phyloP scores from a whole-genome alignment of 345 rosid genomes.

The Gossypium australe region DNA sequence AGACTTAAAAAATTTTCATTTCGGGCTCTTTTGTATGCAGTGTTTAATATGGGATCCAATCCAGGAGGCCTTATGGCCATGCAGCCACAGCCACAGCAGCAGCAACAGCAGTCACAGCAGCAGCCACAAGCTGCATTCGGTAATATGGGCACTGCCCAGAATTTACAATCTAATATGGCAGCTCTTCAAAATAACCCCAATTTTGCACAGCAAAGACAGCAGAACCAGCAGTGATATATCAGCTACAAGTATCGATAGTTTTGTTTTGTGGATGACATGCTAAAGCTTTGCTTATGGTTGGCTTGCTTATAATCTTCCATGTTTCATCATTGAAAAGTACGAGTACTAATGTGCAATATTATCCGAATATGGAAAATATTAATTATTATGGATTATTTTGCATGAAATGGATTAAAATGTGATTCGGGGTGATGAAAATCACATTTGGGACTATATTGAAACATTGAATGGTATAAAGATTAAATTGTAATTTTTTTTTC shows the following conservation, averaged over 20 bases:
- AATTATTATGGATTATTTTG: too few species aligned
- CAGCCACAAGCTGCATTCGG: conserved; percentile 53
- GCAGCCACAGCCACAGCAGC: conserved; percentile 34
- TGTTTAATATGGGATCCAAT: conserved; percentile 75
- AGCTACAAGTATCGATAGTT: background rate
- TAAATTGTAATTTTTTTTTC: too few species aligned
- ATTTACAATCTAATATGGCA: conserved; percentile 64
- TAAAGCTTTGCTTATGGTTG: background rate
- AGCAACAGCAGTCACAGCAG: conserved; percentile 57
- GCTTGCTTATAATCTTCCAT: too few species aligned
- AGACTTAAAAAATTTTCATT: conserved; percentile 2
- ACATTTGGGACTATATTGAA: too few species aligned
- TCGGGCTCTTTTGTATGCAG: conserved; percentile 38
- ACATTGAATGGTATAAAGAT: too few species aligned
- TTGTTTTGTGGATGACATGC: background rate
- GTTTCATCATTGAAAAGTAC: too few species aligned
- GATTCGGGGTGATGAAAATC: too few species aligned
- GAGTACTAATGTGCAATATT: too few species aligned
- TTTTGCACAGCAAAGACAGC: conserved; percentile 69
- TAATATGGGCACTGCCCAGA: conserved; percentile 63
- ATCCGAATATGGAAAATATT: too few species aligned
- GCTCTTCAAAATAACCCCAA: conserved; percentile 55
- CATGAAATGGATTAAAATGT: too few species aligned
- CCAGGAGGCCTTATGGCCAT: conserved; percentile 63
- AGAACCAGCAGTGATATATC: conserved; percentile 54